phyloP scores from a whole-genome alignment of 2,329 filamentous ascomycete genomes.

The Paecilomyces dactylethromorphus region DNA sequence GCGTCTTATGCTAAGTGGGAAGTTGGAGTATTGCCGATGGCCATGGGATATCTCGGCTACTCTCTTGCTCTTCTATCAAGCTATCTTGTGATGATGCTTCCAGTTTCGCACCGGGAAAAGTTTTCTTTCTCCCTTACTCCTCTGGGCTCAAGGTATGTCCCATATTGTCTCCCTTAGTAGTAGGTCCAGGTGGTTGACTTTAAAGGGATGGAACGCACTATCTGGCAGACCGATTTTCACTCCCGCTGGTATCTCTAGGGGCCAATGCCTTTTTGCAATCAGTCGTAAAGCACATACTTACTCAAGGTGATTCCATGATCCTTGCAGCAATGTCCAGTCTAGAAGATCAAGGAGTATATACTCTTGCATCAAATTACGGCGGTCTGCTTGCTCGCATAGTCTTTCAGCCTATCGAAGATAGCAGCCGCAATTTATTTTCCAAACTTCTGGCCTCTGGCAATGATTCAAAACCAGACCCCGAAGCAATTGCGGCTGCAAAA shows the following conservation, averaged over 20 bases:
- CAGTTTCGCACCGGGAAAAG: constrained; percentile 48
- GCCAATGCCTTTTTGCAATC: constrained; percentile 83
- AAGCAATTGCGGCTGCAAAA: constrained; percentile 20
- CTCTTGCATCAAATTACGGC: constrained; percentile 90
- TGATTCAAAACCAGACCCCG: constrained; percentile 9
- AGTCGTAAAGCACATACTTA: constrained; percentile 84
- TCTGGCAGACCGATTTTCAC: constrained; percentile 58
- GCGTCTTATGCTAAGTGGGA: constrained; percentile 48
- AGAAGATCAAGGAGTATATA: constrained; percentile 81
- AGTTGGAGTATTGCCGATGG: constrained; percentile 79
- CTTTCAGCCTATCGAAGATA: constrained; percentile 94
- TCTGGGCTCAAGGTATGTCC: constrained; percentile 38
- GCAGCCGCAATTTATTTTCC: constrained; percentile 82
- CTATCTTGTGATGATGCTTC: constrained; percentile 59
- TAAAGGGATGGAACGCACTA: constrained; percentile 36
- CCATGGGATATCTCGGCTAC: constrained; percentile 76
- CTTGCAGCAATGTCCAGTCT: constrained; percentile 72
- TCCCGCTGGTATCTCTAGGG: constrained; percentile 63
- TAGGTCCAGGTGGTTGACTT: constrained; percentile 8
- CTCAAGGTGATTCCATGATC: constrained; percentile 87
- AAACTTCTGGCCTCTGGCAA: constrained; percentile 56
- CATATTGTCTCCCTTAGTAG: background rate
- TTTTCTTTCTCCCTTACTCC: constrained; percentile 62
- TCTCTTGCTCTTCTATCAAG: constrained; percentile 61
- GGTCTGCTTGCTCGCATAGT: constrained; percentile 80